phyloP scores from a whole-genome alignment of 1,139 yeast species.

The Diutina mesorugosa region DNA sequence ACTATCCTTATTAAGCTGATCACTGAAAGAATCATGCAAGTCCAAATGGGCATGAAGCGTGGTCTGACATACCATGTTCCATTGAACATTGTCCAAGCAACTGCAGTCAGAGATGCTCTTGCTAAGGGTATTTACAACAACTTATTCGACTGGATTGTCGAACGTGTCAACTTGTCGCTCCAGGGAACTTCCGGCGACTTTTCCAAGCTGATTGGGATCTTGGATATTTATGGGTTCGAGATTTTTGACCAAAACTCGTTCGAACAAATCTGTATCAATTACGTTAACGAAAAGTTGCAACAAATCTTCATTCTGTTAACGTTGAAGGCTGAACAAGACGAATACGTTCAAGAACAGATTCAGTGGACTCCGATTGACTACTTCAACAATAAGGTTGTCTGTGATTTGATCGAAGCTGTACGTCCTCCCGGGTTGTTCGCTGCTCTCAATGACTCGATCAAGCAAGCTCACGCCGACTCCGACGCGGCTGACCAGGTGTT shows the following conservation, averaged over 20 bases:
- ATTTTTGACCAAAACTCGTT: constrained; percentile 94
- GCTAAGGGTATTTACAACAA: constrained; percentile 93
- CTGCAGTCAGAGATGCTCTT: constrained; percentile 87
- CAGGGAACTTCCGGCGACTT: constrained; percentile 14
- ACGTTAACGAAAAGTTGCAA: constrained; percentile 93
- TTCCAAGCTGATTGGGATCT: constrained; percentile 72
- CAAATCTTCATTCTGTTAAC: constrained; percentile 95
- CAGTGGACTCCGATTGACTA: constrained; percentile 97
- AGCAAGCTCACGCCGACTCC: constrained; percentile 98
- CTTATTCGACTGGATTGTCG: constrained; percentile 96
- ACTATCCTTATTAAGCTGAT: constrained; percentile 54
- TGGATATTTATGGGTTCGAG: constrained; percentile 97
- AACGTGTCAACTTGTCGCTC: constrained; percentile 68
- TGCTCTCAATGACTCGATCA: constrained; percentile 91
- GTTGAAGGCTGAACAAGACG: constrained; percentile 93
- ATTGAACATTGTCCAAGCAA: constrained; percentile 81
- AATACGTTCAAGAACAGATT: constrained; percentile 88
- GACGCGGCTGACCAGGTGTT: constrained; percentile 95
- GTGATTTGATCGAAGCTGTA: constrained; percentile 88
- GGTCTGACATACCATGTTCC: constrained; percentile 96
- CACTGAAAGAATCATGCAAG: constrained; percentile 75
- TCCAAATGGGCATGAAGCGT: constrained; percentile 76
- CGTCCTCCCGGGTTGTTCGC: constrained; percentile 97
- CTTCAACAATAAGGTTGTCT: constrained; percentile 91
- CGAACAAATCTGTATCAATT: constrained; percentile 94